Conservation (phyloP, 2,329 filamentous ascomycete species). For the Didymella arachidicola region DNA sequence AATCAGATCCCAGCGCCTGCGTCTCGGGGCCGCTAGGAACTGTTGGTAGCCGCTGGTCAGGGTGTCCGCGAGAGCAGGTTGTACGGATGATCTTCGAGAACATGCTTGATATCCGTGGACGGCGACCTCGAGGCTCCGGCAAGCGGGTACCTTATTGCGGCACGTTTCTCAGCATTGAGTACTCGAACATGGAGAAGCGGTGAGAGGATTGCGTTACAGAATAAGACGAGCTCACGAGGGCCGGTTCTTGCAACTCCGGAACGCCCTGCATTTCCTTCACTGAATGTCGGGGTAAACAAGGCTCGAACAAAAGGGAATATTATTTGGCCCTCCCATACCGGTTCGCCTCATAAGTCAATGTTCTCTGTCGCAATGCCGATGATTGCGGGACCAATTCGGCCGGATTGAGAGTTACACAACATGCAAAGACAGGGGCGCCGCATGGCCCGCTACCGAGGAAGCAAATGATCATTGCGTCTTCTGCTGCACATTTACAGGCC, state of each 20-base stretch:
- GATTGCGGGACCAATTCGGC: neutral
- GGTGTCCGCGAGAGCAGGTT: neutral
- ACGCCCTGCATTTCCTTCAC: neutral
- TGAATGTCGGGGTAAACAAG: neutral
- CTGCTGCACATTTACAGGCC: neutral
- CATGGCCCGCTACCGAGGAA: conserved; percentile 3
- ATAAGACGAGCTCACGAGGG: neutral
- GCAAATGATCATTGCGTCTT: neutral
- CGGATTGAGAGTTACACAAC: conserved; percentile 4
- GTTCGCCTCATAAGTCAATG: neutral
- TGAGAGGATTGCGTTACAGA: conserved; percentile 2
- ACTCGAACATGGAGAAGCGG: conserved; percentile 9
- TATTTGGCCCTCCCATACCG: neutral
- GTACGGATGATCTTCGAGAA: conserved; percentile 7
- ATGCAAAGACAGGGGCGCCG: conserved; percentile 13
- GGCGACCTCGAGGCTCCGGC: conserved; percentile 16
- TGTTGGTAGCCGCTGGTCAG: conserved; percentile 3
- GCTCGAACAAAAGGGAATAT: neutral
- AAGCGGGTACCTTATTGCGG: conserved; percentile 16
- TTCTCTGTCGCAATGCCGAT: neutral
- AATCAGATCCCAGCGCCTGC: neutral
- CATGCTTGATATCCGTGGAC: conserved; percentile 8
- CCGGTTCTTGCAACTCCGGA: neutral
- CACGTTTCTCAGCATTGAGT: conserved; percentile 12
- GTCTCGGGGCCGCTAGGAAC: conserved; percentile 22